Conservation (phyloP, 331 rosid species). For the Quercus lobata region DNA sequence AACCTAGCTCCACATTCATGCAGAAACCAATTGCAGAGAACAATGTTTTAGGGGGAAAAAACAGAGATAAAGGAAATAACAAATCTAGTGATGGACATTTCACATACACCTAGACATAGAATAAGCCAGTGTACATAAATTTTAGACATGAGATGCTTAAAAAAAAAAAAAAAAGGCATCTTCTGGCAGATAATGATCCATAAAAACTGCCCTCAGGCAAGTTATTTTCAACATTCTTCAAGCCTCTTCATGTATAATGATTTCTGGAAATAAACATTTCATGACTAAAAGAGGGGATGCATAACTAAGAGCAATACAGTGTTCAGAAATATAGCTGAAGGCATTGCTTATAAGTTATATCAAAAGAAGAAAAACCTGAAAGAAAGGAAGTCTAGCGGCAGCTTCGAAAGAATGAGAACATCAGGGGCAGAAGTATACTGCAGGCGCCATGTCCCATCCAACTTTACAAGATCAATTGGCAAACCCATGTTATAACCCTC, state of each 20-base stretch:
- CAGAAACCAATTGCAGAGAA: conserved; percentile 1
- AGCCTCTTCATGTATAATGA: neutral
- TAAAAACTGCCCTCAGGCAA: neutral
- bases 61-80: neutral
- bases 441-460: conserved; percentile 95
- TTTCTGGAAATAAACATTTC: neutral
- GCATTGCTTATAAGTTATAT: neutral
- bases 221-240: neutral
- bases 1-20: conserved; percentile 41
- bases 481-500: conserved; percentile 54
- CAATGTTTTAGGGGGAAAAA: neutral
- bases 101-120: neutral
- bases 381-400: conserved; percentile 78
- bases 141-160: neutral
- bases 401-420: conserved; percentile 87
- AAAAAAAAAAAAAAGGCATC: neutral
- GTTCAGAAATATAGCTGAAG: conserved; percentile 1
- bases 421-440: conserved; percentile 91
- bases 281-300: neutral
- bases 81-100: neutral
- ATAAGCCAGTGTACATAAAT: neutral
- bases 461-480: conserved; percentile 49
- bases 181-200: neutral
- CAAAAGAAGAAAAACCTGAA: conserved; percentile 48
- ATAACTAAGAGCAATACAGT: neutral